These are phyloP conservation scores for Mycena capillaripes DNA, from an alignment of 768 basidiomycete genomes.

Conservation along the genomic window DNA sequence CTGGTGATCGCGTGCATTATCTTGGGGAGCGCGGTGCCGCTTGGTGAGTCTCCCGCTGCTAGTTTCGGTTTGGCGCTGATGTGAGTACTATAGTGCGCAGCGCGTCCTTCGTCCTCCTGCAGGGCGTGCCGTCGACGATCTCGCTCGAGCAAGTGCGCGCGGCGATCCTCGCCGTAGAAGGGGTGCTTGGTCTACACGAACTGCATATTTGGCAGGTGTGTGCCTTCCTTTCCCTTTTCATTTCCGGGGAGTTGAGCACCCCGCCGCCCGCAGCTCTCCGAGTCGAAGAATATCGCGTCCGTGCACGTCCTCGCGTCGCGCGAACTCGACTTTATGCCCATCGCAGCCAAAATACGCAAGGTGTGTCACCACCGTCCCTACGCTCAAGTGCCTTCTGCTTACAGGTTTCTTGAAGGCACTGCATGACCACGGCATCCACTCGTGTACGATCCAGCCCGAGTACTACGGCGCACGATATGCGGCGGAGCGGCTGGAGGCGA, in stretches of 20 bases:
- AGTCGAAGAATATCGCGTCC: slow-evolving; percentile 94
- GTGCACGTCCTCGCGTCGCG: slow-evolving; percentile 93
- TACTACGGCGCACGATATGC: slow-evolving; percentile 58
- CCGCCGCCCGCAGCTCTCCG: slow-evolving; percentile 68
- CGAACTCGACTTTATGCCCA: slow-evolving; percentile 91
- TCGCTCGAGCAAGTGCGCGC: slow-evolving; percentile 90
- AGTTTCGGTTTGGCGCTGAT: neutral
- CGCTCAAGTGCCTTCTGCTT: neutral
- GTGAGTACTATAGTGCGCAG: slow-evolving; percentile 72
- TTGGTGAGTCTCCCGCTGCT: slow-evolving; percentile 65
- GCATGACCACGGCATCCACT: slow-evolving; percentile 94
- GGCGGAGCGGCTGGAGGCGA: slow-evolving; percentile 16
- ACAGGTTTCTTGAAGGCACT: slow-evolving; percentile 57
- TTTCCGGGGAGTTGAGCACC: too few relatives aligned
- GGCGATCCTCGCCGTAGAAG: slow-evolving; percentile 86
- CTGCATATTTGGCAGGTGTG: slow-evolving; percentile 92
- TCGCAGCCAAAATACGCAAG: slow-evolving; percentile 87
- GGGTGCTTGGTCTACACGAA: slow-evolving; percentile 91
- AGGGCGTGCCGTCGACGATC: slow-evolving; percentile 92
- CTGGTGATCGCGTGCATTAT: slow-evolving; percentile 96
- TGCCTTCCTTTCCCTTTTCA: neutral
- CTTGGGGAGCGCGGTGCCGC: slow-evolving; percentile 93
- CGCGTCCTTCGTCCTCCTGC: slow-evolving; percentile 94
- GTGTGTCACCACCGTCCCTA: neutral
- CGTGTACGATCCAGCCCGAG: slow-evolving; percentile 95